Percentiles rank a stretch among this genome's conserved stretches.
Evolutionary conservation across 495 filamentous ascomycete genomes (phyloP).

Genomic region (Thermothielavioides terrestris): DNA sequence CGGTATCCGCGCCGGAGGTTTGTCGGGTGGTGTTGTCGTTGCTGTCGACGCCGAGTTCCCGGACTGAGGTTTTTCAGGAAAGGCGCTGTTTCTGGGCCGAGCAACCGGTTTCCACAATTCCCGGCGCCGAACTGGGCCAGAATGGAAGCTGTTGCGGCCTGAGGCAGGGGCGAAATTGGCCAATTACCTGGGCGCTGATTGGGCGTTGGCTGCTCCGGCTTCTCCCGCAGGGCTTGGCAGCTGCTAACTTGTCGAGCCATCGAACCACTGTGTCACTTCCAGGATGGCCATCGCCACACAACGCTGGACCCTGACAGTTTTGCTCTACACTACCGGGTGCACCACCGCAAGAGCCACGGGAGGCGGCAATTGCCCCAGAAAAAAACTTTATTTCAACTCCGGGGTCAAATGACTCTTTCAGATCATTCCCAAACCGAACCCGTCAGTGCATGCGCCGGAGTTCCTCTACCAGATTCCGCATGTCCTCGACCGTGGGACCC

Average conservation of each 20-base stretch:
- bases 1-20: slow-evolving; percentile 3
- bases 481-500: slow-evolving; percentile 58
- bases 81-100: slow-evolving; percentile 29
- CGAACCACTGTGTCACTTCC: slow-evolving; percentile 4
- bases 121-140: slow-evolving; percentile 11
- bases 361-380: neutral
- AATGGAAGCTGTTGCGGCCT: slow-evolving; percentile 19
- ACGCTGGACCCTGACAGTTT: neutral
- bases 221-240: slow-evolving; percentile 16
- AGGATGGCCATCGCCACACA: slow-evolving; percentile 2
- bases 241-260: neutral
- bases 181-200: slow-evolving; percentile 22
- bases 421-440: too few relatives aligned
- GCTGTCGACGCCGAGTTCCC: slow-evolving; percentile 15
- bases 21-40: neutral
- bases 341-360: too few relatives aligned
- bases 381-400: neutral
- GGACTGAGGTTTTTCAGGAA: slow-evolving; percentile 44
- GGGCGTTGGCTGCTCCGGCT: slow-evolving; percentile 16
- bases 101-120: slow-evolving; percentile 27
- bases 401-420: neutral
- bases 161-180: slow-evolving; percentile 17
- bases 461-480: slow-evolving; percentile 65
- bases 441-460: slow-evolving; percentile 58
- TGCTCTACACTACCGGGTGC: too few relatives aligned